Evolutionary conservation across 768 basidiomycete species (phyloP), one percentile per base, ranked within the genome.

Genomic region (Suillus sp.): DNA sequence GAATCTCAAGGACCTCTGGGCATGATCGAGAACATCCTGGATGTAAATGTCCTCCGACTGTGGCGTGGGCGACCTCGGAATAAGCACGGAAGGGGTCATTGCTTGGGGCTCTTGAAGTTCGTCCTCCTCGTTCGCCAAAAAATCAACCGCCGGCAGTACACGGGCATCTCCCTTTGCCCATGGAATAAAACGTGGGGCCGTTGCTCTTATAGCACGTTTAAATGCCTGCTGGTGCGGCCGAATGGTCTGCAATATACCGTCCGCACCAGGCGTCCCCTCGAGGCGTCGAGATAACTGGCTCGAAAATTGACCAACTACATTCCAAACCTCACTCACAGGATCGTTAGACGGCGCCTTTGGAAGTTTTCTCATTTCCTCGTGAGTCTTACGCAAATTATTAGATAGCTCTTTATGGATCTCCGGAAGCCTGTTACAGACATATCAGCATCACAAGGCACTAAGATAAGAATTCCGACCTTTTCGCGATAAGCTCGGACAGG

Each of bases 401-500:
- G 82, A 78, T 32, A 91, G 72, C 63, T 91, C 89, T 1, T 83
- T 78, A 57, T 85, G 83, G 11, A 91, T 85, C 62, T 83, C 74
- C 0, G 90, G 89, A 0, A 92, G 78, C 48, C 91, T 92, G 60
- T 22, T 8, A 20, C 10, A 27, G 18, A 35, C 3, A 11, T 37
- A 22, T 67, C 6, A 65, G 62, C 22, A 63, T 62, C 20, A 13
- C n/a, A 61, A 25, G 47, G 13, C 27, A 34, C 42, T 56, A 20
- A n/a, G 25, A 40, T 30, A 13, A 3, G 14, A 9, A 34, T 25
- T 72, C 77, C 2, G 60, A 89, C 91, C 86, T 76, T 65, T 84
- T 85, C 0, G 81, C 74, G 42, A 92, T 89, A 3, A 89, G 73
- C 34, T 87, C 84, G 0, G 88, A 88, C 0, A 93, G 70, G 8